Evolutionary conservation across 2,329 filamentous ascomycete species (phyloP).

Genomic region (Claviceps digitariae): DNA sequence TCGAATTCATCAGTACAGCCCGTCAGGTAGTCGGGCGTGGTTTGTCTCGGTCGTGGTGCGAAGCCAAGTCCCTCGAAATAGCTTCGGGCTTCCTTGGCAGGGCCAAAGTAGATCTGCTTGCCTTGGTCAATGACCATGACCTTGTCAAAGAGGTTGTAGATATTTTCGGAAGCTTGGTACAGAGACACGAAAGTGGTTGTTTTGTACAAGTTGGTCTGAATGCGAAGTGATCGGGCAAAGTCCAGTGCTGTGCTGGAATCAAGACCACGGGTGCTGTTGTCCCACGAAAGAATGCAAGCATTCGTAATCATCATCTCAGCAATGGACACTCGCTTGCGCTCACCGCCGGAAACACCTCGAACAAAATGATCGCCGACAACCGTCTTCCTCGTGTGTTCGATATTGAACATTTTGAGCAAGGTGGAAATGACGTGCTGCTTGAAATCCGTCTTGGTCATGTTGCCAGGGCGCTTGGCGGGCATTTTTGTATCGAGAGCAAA

Average conservation of each 20-base stretch:
- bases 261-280: slow-evolving; percentile 58
- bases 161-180: slow-evolving; percentile 75
- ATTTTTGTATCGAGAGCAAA: slow-evolving; percentile 80
- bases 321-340: slow-evolving; percentile 69
- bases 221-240: slow-evolving; percentile 55
- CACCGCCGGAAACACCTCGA: slow-evolving; percentile 66
- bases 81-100: slow-evolving; percentile 47
- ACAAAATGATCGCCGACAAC: slow-evolving; percentile 74
- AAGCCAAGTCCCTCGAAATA: slow-evolving; percentile 74
- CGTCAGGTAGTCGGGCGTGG: slow-evolving; percentile 69
- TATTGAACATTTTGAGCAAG: slow-evolving; percentile 85
- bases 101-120: slow-evolving; percentile 64
- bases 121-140: slow-evolving; percentile 70
- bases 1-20: slow-evolving; percentile 78
- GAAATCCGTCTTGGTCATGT: slow-evolving; percentile 59
- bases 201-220: slow-evolving; percentile 73
- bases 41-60: slow-evolving; percentile 59
- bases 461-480: slow-evolving; percentile 63
- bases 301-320: slow-evolving; percentile 71
- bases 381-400: slow-evolving; percentile 75
- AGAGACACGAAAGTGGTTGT: slow-evolving; percentile 76
- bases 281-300: slow-evolving; percentile 60
- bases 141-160: slow-evolving; percentile 71
- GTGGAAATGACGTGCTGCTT: slow-evolving; percentile 62
- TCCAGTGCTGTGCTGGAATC: slow-evolving; percentile 56